Conservation (phyloP, 768 basidiomycete genomes). For the Tubosaeta sp. region DNA sequence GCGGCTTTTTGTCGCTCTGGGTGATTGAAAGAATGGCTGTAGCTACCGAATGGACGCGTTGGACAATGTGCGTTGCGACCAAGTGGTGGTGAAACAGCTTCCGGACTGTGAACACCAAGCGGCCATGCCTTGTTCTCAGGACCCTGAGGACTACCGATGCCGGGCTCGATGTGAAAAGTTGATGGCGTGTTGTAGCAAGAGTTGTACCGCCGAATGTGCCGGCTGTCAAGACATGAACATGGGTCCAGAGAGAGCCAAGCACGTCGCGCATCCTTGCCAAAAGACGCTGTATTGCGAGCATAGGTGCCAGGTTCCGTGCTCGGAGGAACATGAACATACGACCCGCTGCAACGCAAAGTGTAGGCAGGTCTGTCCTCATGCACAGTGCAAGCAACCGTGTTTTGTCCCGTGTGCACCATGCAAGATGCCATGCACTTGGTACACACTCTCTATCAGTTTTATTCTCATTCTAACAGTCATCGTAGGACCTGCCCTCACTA, state of each 20-base stretch:
- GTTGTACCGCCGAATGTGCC: slow-evolving; percentile 46
- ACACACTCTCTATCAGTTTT: slow-evolving; percentile 1
- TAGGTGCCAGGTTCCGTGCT: slow-evolving; percentile 46
- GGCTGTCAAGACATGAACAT: slow-evolving; percentile 39
- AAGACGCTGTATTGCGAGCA: slow-evolving; percentile 54
- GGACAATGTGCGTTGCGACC: slow-evolving; percentile 40
- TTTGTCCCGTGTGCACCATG: slow-evolving; percentile 58
- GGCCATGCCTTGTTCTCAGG: slow-evolving; percentile 42
- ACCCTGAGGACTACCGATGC: slow-evolving; percentile 41
- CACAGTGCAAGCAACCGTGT: slow-evolving; percentile 45
- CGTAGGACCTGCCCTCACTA: slow-evolving; percentile 53
- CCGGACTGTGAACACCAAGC: slow-evolving; percentile 52
- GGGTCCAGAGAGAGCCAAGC: slow-evolving; percentile 26
- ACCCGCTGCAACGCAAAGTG: slow-evolving; percentile 43
- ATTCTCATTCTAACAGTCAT: not conserved
- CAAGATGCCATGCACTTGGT: slow-evolving; percentile 58
- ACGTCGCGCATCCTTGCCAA: slow-evolving; percentile 47
- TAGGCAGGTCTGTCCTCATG: slow-evolving; percentile 52
- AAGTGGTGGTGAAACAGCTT: slow-evolving; percentile 41
- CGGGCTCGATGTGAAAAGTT: slow-evolving; percentile 35
- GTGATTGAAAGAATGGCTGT: not conserved
- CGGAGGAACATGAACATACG: slow-evolving; percentile 46
- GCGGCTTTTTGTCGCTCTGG: not conserved
- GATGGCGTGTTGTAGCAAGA: slow-evolving; percentile 51
- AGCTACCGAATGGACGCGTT: slow-evolving; percentile 48